A percentile compares a stretch with the other conserved stretches of the same genome.
These are phyloP conservation scores for Papilionanthe hybrid DNA, from an alignment of 116 monocot species.

Conservation along the genomic window DNA sequence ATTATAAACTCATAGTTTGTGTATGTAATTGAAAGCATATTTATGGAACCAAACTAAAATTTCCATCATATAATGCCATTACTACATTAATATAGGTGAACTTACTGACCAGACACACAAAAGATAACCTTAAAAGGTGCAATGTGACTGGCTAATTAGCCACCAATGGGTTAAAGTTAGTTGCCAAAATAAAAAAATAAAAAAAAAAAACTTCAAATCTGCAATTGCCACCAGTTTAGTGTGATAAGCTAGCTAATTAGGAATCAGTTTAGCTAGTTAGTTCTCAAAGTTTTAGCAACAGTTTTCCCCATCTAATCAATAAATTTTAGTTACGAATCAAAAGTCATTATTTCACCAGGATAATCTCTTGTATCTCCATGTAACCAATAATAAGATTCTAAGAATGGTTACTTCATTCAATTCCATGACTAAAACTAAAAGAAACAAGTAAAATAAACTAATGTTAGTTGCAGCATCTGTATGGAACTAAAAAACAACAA, in stretches of 20 bases:
- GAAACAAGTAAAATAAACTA: neutral
- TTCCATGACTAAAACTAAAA: neutral
- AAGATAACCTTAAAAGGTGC: neutral
- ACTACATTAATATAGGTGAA: neutral
- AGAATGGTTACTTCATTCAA: neutral
- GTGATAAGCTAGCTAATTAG: neutral
- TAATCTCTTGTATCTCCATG: neutral
- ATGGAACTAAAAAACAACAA: neutral
- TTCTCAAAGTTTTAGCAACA: too few relatives aligned
- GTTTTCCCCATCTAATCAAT: neutral
- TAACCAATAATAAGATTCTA: neutral
- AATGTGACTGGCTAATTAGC: conserved; percentile 9
- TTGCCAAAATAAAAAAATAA: neutral
- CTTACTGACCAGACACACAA: conserved; percentile 9
- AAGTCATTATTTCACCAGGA: neutral
- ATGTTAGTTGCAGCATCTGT: neutral
- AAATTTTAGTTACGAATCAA: neutral
- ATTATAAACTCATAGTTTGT: neutral
- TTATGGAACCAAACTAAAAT: neutral
- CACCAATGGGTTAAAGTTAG: neutral
- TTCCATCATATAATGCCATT: neutral
- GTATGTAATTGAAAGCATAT: conserved; percentile 1
- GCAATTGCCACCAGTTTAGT: neutral
- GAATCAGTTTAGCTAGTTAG: too few relatives aligned
- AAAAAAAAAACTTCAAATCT: neutral